Evolutionary conservation across 2,329 filamentous ascomycete genomes (phyloP).

Genomic region (Septoria linicola): DNA sequence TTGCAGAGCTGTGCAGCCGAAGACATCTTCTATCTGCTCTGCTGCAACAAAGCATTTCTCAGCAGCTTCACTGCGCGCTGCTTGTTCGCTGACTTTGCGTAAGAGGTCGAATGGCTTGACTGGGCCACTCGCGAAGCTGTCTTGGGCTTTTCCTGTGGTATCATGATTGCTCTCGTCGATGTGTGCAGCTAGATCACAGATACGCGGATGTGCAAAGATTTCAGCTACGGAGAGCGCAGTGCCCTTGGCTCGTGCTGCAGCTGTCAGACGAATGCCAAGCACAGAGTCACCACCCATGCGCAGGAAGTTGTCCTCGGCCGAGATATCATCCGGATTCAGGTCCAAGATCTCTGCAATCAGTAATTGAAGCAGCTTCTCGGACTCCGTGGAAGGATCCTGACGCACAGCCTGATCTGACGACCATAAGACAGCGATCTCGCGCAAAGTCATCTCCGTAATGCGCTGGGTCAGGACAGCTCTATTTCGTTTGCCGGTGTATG

Average conservation of each 20-base stretch:
- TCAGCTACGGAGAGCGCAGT: constrained; percentile 44
- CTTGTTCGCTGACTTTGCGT: not conserved
- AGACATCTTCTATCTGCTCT: constrained; percentile 49
- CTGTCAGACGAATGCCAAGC: constrained; percentile 47
- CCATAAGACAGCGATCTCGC: constrained; percentile 1
- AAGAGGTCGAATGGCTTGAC: not conserved
- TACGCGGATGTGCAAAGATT: constrained; percentile 41
- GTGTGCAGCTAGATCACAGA: constrained; percentile 26
- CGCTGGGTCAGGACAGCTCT: not conserved
- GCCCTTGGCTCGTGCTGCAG: constrained; percentile 39
- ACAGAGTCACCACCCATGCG: constrained; percentile 50
- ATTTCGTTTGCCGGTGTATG: constrained; percentile 3
- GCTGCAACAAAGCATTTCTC: not conserved
- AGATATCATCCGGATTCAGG: constrained; percentile 6
- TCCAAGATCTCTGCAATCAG: constrained; percentile 15
- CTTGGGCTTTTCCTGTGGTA: too few relatives aligned
- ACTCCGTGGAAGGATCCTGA: not conserved
- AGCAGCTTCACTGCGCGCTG: not conserved
- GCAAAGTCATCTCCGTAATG: constrained; percentile 5
- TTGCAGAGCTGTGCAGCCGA: constrained; percentile 40
- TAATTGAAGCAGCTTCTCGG: not conserved
- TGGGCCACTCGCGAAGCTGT: too few relatives aligned
- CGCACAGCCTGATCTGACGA: not conserved
- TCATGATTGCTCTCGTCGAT: not conserved
- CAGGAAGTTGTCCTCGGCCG: constrained; percentile 45